Evolutionary conservation across 2,329 filamentous ascomycete genomes (phyloP).

Genomic region (Cladophialophora exuberans): DNA sequence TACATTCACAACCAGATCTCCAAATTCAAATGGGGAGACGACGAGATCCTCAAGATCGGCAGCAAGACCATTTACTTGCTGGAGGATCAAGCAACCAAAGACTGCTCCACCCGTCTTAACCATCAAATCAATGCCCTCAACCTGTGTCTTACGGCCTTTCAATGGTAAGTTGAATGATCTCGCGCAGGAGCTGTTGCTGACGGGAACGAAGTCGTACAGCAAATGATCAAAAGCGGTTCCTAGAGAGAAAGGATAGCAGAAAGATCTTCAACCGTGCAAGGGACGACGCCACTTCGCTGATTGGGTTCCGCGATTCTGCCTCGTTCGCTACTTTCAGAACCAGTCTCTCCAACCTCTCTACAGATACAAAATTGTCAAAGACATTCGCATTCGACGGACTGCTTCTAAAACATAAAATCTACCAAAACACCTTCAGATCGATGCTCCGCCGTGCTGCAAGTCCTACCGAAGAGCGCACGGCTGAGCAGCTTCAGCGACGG

Average conservation of each 20-base stretch:
- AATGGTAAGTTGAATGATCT: slow-evolving; percentile 24
- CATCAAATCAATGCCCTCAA: slow-evolving; percentile 32
- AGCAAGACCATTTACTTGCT: slow-evolving; percentile 26
- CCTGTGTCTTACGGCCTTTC: slow-evolving; percentile 28
- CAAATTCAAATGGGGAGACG: slow-evolving; percentile 20
- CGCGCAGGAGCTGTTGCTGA: neutral
- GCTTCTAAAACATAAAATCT: slow-evolving; percentile 27
- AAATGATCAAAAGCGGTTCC: slow-evolving; percentile 23
- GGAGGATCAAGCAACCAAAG: slow-evolving; percentile 24
- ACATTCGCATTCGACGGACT: slow-evolving; percentile 30
- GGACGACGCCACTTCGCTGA: slow-evolving; percentile 31
- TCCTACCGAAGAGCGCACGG: slow-evolving; percentile 12
- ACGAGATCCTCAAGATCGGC: slow-evolving; percentile 16
- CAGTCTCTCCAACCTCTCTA: slow-evolving; percentile 12
- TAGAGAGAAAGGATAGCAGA: slow-evolving; percentile 24
- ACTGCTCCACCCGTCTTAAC: slow-evolving; percentile 23
- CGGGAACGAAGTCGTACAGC: slow-evolving; percentile 23
- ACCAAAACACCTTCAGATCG: slow-evolving; percentile 28
- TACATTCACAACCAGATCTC: slow-evolving; percentile 29
- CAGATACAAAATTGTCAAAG: slow-evolving; percentile 20
- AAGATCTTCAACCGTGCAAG: slow-evolving; percentile 25
- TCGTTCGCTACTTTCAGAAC: slow-evolving; percentile 20
- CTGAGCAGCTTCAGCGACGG: neutral
- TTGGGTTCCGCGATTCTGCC: slow-evolving; percentile 26
- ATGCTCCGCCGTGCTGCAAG: slow-evolving; percentile 23